phyloP scores from a whole-genome alignment of 495 filamentous ascomycete genomes.

The Neurospora sp. region DNA sequence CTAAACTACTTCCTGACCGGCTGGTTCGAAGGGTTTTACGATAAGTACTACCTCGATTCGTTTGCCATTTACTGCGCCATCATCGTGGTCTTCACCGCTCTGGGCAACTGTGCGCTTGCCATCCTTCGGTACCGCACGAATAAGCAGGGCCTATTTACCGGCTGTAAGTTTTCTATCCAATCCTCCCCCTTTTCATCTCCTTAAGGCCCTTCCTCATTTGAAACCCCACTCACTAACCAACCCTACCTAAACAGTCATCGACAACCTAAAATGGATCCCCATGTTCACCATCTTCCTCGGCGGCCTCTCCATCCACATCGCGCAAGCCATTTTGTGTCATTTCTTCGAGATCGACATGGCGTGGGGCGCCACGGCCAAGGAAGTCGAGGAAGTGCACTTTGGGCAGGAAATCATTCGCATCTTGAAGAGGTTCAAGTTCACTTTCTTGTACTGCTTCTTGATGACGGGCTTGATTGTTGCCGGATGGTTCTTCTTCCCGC shows the following conservation, averaged over 20 bases:
- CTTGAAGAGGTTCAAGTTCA: constrained; percentile 47
- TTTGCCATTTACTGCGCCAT: constrained; percentile 51
- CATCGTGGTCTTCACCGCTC: constrained; percentile 46
- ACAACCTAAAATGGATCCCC: constrained; percentile 55
- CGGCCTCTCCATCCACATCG: constrained; percentile 54
- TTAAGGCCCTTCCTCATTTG: background rate
- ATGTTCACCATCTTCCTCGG: constrained; percentile 54
- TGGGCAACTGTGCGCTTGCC: constrained; percentile 41
- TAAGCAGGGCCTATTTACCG: constrained; percentile 26
- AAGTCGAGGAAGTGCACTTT: constrained; percentile 49
- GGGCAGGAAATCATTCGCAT: constrained; percentile 49
- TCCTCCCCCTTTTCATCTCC: background rate
- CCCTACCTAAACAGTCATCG: constrained; percentile 30
- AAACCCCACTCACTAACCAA: background rate
- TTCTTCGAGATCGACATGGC: constrained; percentile 53
- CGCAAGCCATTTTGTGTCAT: constrained; percentile 49
- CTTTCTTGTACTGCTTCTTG: constrained; percentile 44
- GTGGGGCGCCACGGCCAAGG: constrained; percentile 56
- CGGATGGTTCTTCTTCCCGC: constrained; percentile 33
- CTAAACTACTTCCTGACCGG: constrained; percentile 56
- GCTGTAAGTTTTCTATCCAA: constrained; percentile 18
- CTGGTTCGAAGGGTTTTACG: constrained; percentile 46
- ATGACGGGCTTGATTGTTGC: constrained; percentile 38
- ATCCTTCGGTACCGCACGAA: constrained; percentile 44
- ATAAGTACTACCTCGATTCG: constrained; percentile 52